phyloP scores from a whole-genome alignment of 2,329 filamentous ascomycete genomes.

The Colletotrichum tropicicola region DNA sequence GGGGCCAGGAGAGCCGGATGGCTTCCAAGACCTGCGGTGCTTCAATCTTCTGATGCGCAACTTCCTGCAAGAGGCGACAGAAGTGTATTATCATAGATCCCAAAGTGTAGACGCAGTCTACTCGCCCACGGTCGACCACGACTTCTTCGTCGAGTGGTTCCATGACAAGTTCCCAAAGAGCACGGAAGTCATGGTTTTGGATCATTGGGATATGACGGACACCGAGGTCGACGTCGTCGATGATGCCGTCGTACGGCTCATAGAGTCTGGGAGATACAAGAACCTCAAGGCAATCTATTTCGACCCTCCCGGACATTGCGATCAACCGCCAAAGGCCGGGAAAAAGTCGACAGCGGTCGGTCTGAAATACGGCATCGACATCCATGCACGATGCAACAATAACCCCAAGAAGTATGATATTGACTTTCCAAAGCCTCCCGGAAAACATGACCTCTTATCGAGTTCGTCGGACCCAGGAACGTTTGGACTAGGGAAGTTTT shows the following conservation, averaged over 20 bases:
- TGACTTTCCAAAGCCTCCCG: too few relatives aligned
- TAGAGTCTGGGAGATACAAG: neutral
- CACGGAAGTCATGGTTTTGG: neutral
- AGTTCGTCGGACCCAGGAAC: too few relatives aligned
- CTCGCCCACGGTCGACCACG: too few relatives aligned
- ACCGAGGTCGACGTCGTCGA: neutral
- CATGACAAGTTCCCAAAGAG: neutral
- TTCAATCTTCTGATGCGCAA: neutral
- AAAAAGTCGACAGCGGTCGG: too few relatives aligned
- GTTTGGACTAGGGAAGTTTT: too few relatives aligned
- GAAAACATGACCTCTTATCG: too few relatives aligned
- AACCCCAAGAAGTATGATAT: too few relatives aligned
- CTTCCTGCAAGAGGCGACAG: neutral
- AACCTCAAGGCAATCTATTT: neutral
- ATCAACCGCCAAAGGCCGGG: too few relatives aligned
- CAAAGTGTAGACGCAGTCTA: too few relatives aligned
- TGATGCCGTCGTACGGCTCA: neutral
- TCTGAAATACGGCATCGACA: neutral
- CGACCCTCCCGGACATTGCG: too few relatives aligned
- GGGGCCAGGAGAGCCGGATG: too few relatives aligned
- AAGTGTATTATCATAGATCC: neutral
- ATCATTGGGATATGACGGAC: neutral
- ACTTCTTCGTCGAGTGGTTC: neutral
- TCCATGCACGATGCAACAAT: too few relatives aligned
- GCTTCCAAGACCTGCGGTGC: neutral